These are phyloP conservation scores for Peterozyma xylosa DNA, from an alignment of 805 yeast genomes.

Conservation along the genomic window DNA sequence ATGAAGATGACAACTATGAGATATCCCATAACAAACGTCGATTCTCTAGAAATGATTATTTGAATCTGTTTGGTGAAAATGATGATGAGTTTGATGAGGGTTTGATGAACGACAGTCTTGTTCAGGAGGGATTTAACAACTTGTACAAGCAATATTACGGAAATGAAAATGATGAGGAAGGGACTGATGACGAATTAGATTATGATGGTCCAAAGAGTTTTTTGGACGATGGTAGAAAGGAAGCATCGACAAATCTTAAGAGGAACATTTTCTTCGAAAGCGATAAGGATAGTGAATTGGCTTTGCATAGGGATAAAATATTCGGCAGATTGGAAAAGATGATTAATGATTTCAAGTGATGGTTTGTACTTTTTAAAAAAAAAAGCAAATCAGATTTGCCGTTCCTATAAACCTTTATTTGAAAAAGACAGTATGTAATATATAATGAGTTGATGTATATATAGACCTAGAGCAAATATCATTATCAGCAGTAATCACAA, in stretches of 20 bases:
- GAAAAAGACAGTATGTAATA: too few relatives aligned
- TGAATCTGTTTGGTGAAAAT: conserved; percentile 19
- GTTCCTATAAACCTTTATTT: too few relatives aligned
- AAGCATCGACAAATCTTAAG: conserved; percentile 20
- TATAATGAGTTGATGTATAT: too few relatives aligned
- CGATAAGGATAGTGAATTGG: conserved; percentile 54
- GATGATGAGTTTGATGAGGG: conserved; percentile 11
- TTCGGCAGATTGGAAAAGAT: conserved; percentile 49
- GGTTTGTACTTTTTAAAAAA: conserved; percentile 6
- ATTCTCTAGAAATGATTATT: conserved; percentile 19
- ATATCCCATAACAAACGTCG: conserved; percentile 23
- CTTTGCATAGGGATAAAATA: conserved; percentile 55
- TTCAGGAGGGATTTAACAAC: conserved; percentile 21
- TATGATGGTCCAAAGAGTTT: conserved; percentile 12
- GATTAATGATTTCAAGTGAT: conserved; percentile 31
- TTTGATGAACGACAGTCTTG: background rate
- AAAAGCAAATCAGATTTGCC: background rate
- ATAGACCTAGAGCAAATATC: background rate
- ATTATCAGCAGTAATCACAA: conserved; percentile 10
- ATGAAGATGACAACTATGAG: conserved; percentile 28
- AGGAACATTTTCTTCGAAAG: conserved; percentile 49
- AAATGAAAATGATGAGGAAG: conserved; percentile 8
- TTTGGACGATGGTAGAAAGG: conserved; percentile 8
- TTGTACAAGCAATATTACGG: conserved; percentile 19
- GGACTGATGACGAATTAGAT: conserved; percentile 10